Base-by-base conservation (phyloP, 768 basidiomycete genomes). In the Auricularia auricula-judae region DNA sequence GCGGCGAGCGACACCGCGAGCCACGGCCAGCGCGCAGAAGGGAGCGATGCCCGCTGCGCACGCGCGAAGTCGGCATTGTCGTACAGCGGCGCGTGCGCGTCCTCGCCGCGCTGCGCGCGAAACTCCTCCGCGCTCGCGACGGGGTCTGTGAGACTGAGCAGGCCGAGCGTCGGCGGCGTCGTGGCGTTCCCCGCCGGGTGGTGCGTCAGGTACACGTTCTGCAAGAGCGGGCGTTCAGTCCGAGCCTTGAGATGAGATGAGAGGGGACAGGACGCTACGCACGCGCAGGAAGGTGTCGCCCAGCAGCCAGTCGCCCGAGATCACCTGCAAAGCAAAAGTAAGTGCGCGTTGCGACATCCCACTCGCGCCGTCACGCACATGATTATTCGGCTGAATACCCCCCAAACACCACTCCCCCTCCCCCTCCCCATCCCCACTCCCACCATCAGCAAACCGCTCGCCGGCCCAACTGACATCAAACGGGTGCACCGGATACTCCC, bases 251-350 rank as follows among this genome's bases (percentile, higher is more conserved):
- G 43, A 44, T 10, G 10, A 44, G 43, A 44, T 10, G 43, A 3
- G 43, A 64, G 64, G 61, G 51, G 59, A 3, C 35, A 14, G 51
- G 2, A 23, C 34, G 62, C 29, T 34, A 74, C 77, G 64, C 65
- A 81, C 84, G 67, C 84, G 76, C 64, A 86, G 75, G 64, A 84
- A 85, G 18, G 78, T 75, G 63, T 83, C 83, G n/a, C 84, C 84
- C 21, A 85, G 75, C 4, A 86, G 74, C 83, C 84, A 86, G 71
- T 86, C 85, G 3, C 80, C 82, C 12, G 82, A 80, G 67, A 77
- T 75, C n/a, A 82, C 75, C 80, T 82, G 47, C 21, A 23, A 3
- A 10, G 18, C 47, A 10, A 66, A 34, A 34, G 36, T 3, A 34
- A 61, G 44, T 12, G 39, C 23, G 29, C 29, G 62, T 59, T 34